Conservation (phyloP, 2,329 filamentous ascomycete genomes). For the Emmonsia crescens region DNA sequence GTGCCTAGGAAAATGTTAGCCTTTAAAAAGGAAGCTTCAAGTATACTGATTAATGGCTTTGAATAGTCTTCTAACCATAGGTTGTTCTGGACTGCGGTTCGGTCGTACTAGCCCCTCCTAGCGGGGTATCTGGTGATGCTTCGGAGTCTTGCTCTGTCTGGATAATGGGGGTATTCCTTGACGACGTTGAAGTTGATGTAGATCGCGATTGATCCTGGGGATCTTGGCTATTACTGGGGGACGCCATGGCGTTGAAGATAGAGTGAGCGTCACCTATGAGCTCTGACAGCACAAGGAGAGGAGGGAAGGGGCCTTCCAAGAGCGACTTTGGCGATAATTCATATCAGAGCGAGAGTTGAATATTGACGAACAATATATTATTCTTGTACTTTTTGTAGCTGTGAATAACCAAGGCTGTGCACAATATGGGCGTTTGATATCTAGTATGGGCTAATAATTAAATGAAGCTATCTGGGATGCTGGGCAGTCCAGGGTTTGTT, state of each 20-base stretch:
- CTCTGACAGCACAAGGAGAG: not conserved
- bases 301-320: not conserved
- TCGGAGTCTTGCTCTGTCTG: not conserved
- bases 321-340: not conserved
- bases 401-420: not conserved
- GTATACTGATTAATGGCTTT: not conserved
- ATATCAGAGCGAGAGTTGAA: not conserved
- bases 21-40: not conserved
- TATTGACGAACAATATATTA: not conserved
- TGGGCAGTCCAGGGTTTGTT: not conserved
- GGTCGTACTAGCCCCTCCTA: not conserved
- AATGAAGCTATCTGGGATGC: not conserved
- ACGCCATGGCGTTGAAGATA: conserved; percentile 8
- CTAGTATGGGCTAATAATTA: not conserved
- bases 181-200: conserved; percentile 6
- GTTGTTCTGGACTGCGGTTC: not conserved
- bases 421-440: not conserved
- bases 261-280: not conserved
- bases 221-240: conserved; percentile 4
- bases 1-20: conserved; percentile 16
- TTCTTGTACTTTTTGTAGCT: not conserved
- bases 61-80: conserved; percentile 1
- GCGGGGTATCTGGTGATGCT: not conserved
- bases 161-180: conserved; percentile 4
- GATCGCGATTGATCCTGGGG: conserved; percentile 1